Evolutionary conservation across 495 filamentous ascomycete genomes (phyloP), one percentile per base, ranked within the genome.

Genomic region (Aspergillus bertholletiae): DNA sequence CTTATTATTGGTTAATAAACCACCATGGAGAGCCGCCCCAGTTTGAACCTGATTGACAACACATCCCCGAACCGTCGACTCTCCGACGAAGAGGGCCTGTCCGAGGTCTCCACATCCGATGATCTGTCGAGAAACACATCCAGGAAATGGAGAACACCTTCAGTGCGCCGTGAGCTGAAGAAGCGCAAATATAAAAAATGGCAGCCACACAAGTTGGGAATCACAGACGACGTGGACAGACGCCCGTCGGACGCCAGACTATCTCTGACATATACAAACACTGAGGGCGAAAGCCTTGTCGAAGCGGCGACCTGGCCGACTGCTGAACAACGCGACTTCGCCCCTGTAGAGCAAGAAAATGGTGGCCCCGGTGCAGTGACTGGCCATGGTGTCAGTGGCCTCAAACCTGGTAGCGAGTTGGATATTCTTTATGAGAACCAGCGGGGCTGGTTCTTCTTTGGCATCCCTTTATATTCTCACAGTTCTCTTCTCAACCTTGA

Each of bases 361-460:
- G 48, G 15, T 22, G 6, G 50, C 63, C 27, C 59, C 46, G 28
- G 20, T 40, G 17, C 43, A 18, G 30, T 18, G 45, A 18, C 39
- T 8, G 7, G 39, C 39, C 39, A 21, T 1, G 35, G 30, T 45
- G 46, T 59, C 22, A 52, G 39, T 20, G 61, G 58, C 22, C 53
- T 61, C 12, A 57, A 64, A 41, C 53, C 59, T 11, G 58, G 49
- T 48, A 63, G 23, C 17, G 86, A 88, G 57, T 82, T 98, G 26
- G 95, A 99, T 55, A 81, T 97, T 11, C 80, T 99, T 7, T 97
- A 96, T 65, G 95, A 99, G 70, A 97, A 99, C 65, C 86, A 95
- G 65, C 78, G 90, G 17, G 90, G 90, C 48, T 81, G 79, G 30
- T 97, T 96, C 64, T 71, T 93, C 53, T 97, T 92, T 65, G 95